Evolutionary conservation across 768 basidiomycete species (phyloP).

Genomic region (Boletus insuetus): DNA sequence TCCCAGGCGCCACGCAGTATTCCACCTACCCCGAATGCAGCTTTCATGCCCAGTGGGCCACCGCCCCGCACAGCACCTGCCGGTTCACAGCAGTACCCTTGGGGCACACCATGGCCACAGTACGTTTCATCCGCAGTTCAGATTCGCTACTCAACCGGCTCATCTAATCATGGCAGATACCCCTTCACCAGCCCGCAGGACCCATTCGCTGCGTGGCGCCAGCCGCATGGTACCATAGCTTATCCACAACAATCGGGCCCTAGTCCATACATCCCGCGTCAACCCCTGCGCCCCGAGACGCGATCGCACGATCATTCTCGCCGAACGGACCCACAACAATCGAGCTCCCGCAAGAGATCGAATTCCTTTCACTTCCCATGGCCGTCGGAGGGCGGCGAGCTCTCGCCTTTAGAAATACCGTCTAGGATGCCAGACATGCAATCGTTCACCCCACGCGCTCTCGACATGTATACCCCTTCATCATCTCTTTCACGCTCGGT

Average conservation of each 20-base stretch:
- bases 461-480: conserved; percentile 25
- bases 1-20: conserved; percentile 11
- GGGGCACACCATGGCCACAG: conserved; percentile 16
- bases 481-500: conserved; percentile 22
- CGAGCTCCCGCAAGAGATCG: conserved; percentile 1
- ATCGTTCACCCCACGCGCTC: conserved; percentile 11
- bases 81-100: conserved; percentile 6
- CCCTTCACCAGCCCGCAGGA: conserved; percentile 18
- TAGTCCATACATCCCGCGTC: conserved; percentile 31
- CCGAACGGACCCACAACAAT: conserved; percentile 1
- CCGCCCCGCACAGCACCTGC: conserved; percentile 10
- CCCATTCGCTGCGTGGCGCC: conserved; percentile 6
- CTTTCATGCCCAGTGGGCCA: conserved; percentile 9
- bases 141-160: neutral
- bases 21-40: conserved; percentile 25
- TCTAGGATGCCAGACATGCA: conserved; percentile 19
- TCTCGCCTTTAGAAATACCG: conserved; percentile 19
- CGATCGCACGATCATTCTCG: conserved; percentile 6
- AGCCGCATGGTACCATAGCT: neutral
- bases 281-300: conserved; percentile 12
- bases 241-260: conserved; percentile 22
- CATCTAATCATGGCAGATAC: conserved; percentile 1
- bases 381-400: conserved; percentile 17
- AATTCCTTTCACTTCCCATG: conserved; percentile 7
- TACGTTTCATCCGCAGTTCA: conserved; percentile 4